phyloP scores from a whole-genome alignment of 2,329 filamentous ascomycete genomes.

The Fusarium buxicola region DNA sequence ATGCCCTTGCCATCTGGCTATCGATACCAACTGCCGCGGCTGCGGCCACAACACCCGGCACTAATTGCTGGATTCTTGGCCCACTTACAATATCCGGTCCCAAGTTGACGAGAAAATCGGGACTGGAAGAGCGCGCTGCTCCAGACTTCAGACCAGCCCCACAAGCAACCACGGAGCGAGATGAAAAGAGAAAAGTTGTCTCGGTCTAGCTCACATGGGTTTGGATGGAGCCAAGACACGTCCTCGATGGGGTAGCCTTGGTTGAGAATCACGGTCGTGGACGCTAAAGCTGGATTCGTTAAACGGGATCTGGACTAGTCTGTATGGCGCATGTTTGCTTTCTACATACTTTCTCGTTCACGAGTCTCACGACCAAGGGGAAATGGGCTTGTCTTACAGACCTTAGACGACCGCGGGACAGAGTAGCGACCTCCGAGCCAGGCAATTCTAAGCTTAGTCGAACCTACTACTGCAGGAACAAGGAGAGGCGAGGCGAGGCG shows the following conservation, averaged over 20 bases:
- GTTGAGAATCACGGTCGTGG: not conserved
- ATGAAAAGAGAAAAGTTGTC: conserved; percentile 10
- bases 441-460: conserved; percentile 33
- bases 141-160: conserved; percentile 8
- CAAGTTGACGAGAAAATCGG: conserved; percentile 24
- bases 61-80: conserved; percentile 12
- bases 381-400: conserved; percentile 17
- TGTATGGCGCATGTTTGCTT: not conserved
- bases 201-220: conserved; percentile 27
- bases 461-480: conserved; percentile 46
- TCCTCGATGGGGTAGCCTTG: conserved; percentile 1
- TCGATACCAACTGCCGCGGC: conserved; percentile 36
- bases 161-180: conserved; percentile 7
- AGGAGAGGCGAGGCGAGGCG: conserved; percentile 19
- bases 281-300: not conserved
- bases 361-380: not conserved
- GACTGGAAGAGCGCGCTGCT: conserved; percentile 5
- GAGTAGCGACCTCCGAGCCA: conserved; percentile 24
- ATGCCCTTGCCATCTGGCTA: conserved; percentile 25
- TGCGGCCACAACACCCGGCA: conserved; percentile 18
- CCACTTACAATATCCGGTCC: conserved; percentile 4
- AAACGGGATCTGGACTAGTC: not conserved
- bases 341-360: not conserved
- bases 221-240: conserved; percentile 30
- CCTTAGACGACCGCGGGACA: conserved; percentile 1